phyloP scores from a whole-genome alignment of 2,329 filamentous ascomycete genomes.

The Fusarium hainanense region DNA sequence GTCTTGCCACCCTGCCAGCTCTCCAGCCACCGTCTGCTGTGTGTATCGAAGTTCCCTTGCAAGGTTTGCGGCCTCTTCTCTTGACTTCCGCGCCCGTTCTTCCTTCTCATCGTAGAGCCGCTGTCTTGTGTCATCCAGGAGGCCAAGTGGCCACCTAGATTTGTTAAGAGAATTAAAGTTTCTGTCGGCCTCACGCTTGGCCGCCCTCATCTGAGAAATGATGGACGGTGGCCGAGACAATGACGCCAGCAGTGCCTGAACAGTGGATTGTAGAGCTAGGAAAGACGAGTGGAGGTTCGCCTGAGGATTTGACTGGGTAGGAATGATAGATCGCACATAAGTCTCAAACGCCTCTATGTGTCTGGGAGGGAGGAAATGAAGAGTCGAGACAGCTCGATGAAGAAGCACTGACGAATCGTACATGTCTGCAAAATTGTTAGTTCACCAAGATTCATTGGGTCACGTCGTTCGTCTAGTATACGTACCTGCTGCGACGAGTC shows the following conservation, averaged over 20 bases:
- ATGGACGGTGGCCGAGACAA: conserved; percentile 83
- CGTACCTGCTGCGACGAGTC: conserved; percentile 71
- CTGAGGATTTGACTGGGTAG: conserved; percentile 78
- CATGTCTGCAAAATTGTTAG: conserved; percentile 66
- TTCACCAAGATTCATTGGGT: conserved; percentile 25
- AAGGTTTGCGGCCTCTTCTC: conserved; percentile 77
- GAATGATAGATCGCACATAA: conserved; percentile 74
- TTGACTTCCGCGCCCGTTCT: conserved; percentile 77
- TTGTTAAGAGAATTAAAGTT: conserved; percentile 79
- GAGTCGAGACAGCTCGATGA: conserved; percentile 62
- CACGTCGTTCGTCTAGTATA: conserved; percentile 5
- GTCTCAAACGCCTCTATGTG: conserved; percentile 78
- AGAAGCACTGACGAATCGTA: conserved; percentile 71
- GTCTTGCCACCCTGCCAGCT: conserved; percentile 94
- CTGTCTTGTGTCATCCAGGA: conserved; percentile 89
- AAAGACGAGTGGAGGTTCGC: conserved; percentile 79
- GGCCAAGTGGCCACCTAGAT: conserved; percentile 80
- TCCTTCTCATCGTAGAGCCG: conserved; percentile 86
- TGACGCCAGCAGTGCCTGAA: conserved; percentile 81
- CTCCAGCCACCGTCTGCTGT: conserved; percentile 90
- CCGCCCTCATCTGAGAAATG: conserved; percentile 78
- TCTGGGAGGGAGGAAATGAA: conserved; percentile 74
- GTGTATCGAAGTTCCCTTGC: conserved; percentile 88
- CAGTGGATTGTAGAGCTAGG: conserved; percentile 83
- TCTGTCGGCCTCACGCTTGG: conserved; percentile 81